Base-by-base conservation (phyloP, 164 flowering plant genomes). In the Chimonanthus salicifolius region DNA sequence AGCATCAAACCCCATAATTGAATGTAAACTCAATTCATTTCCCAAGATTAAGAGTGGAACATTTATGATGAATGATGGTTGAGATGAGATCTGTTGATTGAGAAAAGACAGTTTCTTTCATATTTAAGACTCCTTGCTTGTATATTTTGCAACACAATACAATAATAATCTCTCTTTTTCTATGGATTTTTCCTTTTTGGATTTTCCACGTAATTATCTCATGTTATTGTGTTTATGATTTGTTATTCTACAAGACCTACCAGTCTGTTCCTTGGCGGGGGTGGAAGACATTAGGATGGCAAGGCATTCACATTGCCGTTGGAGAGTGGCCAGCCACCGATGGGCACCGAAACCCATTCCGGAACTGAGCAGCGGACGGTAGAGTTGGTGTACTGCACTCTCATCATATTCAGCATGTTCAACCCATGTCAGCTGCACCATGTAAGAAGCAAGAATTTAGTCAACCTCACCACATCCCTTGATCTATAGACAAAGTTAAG, bases 341-440 rank as follows among this genome's bases (percentile, higher is more conserved):
- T 90, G 96, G 2, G 99, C 96, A 2, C 99, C 99, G 62, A 95
- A 93, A 45, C 92, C 99, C 90, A 93, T 83, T 68, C 99, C 96
- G 47, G 98, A 75, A 49, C 87, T 74, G 47, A 95, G 78, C 67
- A 92, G 71, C 0, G 90, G 93, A 11, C 96, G 88, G 82, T 87
- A 95, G 11, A 95, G 89, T 58, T 83, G 94, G 81, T 95, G 99
- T 3, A 88, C 79, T 10, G 76, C 77, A 54, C 84, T 83, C 74
- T 90, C 97, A 13, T 93, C 94, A 74, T 92, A 95, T 69, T 92
- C 99, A 11, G 93, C 91, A 79, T 95, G 99, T 72, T 95, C 98
- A 5, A 95, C 96, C 98, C 99, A 95, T 46, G 93, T 91, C 16
- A 95, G 97, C 99, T 95, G 87, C 60, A 54, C 60, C 11, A 54